A percentile compares a stretch with the other conserved stretches of the same genome.
Conservation (phyloP, 2,329 filamentous ascomycete species). For the Botrytis tulipae region DNA sequence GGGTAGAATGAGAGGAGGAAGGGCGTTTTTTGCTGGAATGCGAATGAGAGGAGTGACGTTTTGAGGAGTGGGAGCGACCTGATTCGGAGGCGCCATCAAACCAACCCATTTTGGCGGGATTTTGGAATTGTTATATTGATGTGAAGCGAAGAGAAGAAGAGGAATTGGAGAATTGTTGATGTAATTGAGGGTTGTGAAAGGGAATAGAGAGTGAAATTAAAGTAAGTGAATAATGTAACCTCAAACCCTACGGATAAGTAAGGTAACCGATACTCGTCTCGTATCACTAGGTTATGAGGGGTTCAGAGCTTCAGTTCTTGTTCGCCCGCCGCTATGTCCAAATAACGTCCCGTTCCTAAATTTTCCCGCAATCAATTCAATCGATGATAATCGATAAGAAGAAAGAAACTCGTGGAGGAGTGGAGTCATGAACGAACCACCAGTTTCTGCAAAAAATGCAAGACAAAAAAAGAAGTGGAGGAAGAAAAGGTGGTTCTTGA, state of each 20-base stretch:
- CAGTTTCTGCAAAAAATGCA: slow-evolving; percentile 12
- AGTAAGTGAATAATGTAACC: not conserved
- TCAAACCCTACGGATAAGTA: not conserved
- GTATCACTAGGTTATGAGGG: slow-evolving; percentile 2
- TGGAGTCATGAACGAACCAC: not conserved
- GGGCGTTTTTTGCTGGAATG: slow-evolving; percentile 28
- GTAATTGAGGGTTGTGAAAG: not conserved
- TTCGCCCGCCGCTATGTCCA: slow-evolving; percentile 16
- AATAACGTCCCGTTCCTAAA: slow-evolving; percentile 11
- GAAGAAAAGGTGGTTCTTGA: not conserved
- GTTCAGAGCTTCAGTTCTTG: not conserved
- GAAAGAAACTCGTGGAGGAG: not conserved
- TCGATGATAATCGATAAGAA: not conserved
- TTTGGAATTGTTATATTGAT: too few relatives aligned
- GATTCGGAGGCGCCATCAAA: slow-evolving; percentile 43
- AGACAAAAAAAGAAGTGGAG: slow-evolving; percentile 16
- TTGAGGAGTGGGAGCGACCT: slow-evolving; percentile 32
- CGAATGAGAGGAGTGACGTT: slow-evolving; percentile 33
- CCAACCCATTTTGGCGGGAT: slow-evolving; percentile 43
- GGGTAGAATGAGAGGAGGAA: slow-evolving; percentile 22
- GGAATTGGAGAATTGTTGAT: not conserved
- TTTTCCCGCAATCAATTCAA: not conserved
- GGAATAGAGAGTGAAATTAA: not conserved
- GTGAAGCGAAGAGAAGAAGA: not conserved
- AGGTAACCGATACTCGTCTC: not conserved